phyloP scores from a whole-genome alignment of 257 asterid species.

The Lantana camara region DNA sequence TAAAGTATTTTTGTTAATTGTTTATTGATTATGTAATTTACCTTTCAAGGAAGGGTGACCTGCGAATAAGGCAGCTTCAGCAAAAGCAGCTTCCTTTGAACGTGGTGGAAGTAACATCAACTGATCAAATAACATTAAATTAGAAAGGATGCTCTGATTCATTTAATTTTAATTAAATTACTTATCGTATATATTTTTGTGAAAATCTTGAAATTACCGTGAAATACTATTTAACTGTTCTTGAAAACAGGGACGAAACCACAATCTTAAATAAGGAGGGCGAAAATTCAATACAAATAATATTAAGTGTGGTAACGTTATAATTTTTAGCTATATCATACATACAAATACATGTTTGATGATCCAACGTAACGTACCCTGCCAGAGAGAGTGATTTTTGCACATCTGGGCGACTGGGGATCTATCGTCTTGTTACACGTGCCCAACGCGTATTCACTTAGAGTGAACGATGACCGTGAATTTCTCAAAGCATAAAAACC shows the following conservation, averaged over 20 bases:
- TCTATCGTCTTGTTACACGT: conserved; percentile 5
- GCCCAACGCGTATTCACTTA: conserved; percentile 23
- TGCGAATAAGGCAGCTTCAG: conserved; percentile 18
- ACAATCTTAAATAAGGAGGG: no score
- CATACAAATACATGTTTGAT: no score
- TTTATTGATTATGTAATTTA: background rate
- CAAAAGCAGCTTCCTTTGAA: conserved; percentile 14
- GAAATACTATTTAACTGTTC: no score
- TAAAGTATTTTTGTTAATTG: no score
- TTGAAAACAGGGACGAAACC: no score
- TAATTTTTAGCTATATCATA: no score
- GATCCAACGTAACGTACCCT: background rate
- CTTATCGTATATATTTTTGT: no score
- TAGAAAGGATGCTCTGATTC: background rate
- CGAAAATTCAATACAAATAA: no score
- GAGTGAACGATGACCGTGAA: conserved; percentile 23
- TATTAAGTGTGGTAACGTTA: no score
- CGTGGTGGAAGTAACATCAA: background rate
- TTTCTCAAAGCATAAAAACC: background rate
- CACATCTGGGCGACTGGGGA: conserved; percentile 30
- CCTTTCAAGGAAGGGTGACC: conserved; percentile 22
- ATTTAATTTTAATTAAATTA: background rate
- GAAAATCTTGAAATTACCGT: no score
- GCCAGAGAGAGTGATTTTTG: conserved; percentile 36
- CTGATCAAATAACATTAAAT: background rate